Evolutionary conservation across 129 eudicot genomes (phyloP), one percentile per base, ranked within the genome.

Genomic region (Helianthus tuberosus): DNA sequence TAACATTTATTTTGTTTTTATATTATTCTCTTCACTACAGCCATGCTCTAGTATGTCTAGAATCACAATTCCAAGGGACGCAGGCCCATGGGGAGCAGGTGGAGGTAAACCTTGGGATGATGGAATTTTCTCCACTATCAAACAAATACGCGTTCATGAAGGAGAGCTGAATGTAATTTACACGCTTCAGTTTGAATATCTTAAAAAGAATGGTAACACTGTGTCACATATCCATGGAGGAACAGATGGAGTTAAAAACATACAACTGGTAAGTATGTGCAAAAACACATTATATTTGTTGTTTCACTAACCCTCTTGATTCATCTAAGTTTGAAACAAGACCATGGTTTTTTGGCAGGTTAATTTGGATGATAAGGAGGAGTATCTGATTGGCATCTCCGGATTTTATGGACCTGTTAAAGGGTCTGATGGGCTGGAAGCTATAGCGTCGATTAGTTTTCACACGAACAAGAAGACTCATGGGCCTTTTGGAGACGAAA

Each of bases 101-200:
- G 77, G 77, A 49, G 85, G 85, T 35, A 62, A 61, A 15, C 69
- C 65, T 0, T 81, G 81, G 81, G 84, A 81, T 17, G 84, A 81
- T 16, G 84, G 84, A 12, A 69, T 81, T 25, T 69, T 69, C 32
- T 36, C 77, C 1, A 15, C 25, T 3, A 44, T 80, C 11, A 75
- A 48, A 64, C 62, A 80, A 69, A 11, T 80, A 3, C 9, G 14
- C 2, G 68, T 81, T 16, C 51, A 69, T 64, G 8, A 32, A 11
- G 69, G 55, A 17, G 44, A 23, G 15, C 43, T 27, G 15, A 76
- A 66, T 16, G 69, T 32, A 1, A 53, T 53, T 6, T 53, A 53
- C 60, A 29, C 29, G 1, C 38, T 58, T 23, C 64, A 58, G 5
- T 58, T 81, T 59, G 66, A 64, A 39, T 81, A 81, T 55, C 51